Percentiles rank a stretch among this genome's conserved stretches.
Conservation (phyloP, 78 protist genomes). For the Acrasis kona region DNA sequence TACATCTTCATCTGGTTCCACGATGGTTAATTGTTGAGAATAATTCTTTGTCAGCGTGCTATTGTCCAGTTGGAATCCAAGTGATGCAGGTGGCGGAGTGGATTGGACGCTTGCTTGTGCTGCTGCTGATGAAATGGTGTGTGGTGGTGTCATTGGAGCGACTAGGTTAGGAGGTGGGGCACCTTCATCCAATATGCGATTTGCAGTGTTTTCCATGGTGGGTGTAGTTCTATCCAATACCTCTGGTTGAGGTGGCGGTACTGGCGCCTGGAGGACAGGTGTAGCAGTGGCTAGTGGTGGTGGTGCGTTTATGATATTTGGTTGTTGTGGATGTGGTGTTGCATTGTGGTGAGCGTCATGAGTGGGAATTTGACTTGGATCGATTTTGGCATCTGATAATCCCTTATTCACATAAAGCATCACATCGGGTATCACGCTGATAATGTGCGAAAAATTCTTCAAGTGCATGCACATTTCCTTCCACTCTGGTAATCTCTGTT, state of each 20-base stretch:
- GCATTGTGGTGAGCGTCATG: too few species aligned
- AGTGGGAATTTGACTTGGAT: neutral
- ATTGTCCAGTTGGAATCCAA: neutral
- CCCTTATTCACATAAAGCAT: neutral
- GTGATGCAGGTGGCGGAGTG: neutral
- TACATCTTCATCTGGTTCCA: slow-evolving; percentile 25
- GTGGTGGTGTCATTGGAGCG: too few species aligned
- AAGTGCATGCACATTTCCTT: slow-evolving; percentile 75
- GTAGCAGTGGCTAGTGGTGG: neutral
- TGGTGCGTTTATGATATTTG: neutral
- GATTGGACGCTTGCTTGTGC: neutral
- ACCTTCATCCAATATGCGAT: neutral
- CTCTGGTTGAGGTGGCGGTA: neutral
- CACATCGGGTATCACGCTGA: slow-evolving; percentile 14
- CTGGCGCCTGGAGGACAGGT: neutral
- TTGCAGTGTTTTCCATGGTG: neutral
- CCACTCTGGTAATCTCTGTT: slow-evolving; percentile 75
- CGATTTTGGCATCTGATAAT: too few species aligned
- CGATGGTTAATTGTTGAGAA: neutral
- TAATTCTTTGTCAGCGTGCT: neutral
- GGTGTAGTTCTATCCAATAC: neutral
- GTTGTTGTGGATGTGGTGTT: neutral
- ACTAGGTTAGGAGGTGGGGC: too few species aligned
- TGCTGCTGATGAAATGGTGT: neutral
- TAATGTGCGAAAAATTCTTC: slow-evolving; percentile 21